Base-by-base conservation (phyloP, 495 filamentous ascomycete species). In the Elaphomyces granulatus region DNA sequence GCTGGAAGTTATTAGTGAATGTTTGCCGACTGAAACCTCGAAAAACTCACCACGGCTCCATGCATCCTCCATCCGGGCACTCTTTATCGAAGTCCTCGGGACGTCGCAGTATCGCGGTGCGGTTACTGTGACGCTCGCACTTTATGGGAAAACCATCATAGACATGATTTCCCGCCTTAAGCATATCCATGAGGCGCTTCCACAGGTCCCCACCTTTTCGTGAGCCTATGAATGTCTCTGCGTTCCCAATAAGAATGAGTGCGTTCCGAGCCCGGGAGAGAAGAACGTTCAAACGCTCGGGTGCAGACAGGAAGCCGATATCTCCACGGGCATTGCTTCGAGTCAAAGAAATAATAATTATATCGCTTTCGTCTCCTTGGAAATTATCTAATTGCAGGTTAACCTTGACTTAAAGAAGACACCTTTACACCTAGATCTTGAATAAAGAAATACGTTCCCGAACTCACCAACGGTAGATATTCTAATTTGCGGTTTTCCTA, bases 331-430 rank as follows among this genome's bases (percentile, higher is more conserved):
- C 43, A 45, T 87, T 88, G 50, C 80, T 80, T 9, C 83, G 61
- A 0, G 80, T 83, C 3, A 87, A 52, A 0, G 71, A 73, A 0
- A 56, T 75, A 23, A 88, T 66, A 1, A 87, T 78, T 16, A 86
- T 80, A 4, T 86, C 73, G 36, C 74, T 80, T 43, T 88, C 82
- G 45, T 88, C 81, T 2, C 83, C 83, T 53, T 87, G 83, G 43
- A 79, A 88, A 41, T 87, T 87, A 48, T 87, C 80, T 78, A 32
- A n/a, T n/a, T n/a, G n/a, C n/a, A 7, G 14, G n/a, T n/a, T n/a
- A n/a, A n/a, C n/a, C n/a, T n/a, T n/a, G n/a, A 20, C 35, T 46
- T 8, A 48, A 37, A 26, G 19, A 15, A 21, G 23, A 28, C 15
- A 36, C 20, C 9, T 15, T n/a, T 20, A 17, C 8, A 41, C 14